These are phyloP conservation scores for Mycosphaerella sp. DNA, from an alignment of 2,329 filamentous ascomycete species.

Conservation along the genomic window DNA sequence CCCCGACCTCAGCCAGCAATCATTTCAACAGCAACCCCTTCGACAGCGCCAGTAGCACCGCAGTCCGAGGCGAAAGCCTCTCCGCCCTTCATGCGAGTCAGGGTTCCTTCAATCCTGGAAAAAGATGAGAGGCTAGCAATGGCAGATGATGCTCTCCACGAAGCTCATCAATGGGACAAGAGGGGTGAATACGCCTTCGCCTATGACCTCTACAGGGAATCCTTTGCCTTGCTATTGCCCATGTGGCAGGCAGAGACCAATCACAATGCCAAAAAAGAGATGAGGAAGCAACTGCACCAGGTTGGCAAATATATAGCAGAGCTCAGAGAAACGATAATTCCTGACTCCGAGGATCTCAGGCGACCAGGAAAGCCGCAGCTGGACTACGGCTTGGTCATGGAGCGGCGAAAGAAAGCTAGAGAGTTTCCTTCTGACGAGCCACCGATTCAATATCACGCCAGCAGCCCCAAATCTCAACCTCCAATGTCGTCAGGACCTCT, in stretches of 20 bases:
- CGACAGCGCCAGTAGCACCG: no score
- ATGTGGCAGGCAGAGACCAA: neutral
- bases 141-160: neutral
- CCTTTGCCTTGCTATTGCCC: neutral
- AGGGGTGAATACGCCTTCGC: slow-evolving; percentile 1
- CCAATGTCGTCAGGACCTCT: neutral
- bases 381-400: neutral
- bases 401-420: neutral
- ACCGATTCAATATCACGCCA: neutral
- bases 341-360: neutral
- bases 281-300: neutral
- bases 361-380: neutral
- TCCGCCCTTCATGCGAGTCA: neutral
- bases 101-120: neutral
- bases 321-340: neutral
- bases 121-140: neutral
- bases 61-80: neutral
- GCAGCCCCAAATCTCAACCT: neutral
- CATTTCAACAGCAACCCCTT: no score
- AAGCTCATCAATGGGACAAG: neutral
- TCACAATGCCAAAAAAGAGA: neutral
- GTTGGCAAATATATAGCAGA: neutral
- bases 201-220: neutral
- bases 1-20: no score
- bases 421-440: neutral